Evolutionary conservation across 441 rosid species (phyloP).

Genomic region (Adansonia grandidieri): DNA sequence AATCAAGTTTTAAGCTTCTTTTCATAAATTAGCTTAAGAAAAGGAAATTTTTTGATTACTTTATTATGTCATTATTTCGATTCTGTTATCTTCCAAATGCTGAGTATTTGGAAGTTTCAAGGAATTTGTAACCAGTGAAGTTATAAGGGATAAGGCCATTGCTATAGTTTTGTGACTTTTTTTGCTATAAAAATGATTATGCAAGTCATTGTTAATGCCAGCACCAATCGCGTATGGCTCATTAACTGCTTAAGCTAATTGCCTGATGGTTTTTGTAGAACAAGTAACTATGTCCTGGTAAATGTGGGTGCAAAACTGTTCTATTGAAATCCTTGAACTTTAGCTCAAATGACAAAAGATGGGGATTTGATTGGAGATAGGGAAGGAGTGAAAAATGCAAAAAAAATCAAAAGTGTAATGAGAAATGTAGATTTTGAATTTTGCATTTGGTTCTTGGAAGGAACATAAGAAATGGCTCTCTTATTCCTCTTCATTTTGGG

Average conservation of each 20-base stretch:
- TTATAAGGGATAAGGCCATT: not conserved
- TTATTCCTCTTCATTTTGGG: not conserved
- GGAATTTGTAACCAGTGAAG: not conserved
- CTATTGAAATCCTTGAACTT: not conserved
- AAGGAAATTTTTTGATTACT: not conserved
- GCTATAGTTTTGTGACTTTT: not conserved
- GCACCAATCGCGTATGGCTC: not conserved
- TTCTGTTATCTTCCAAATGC: not conserved
- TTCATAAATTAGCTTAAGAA: not conserved
- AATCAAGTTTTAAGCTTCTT: not conserved
- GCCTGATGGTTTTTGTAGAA: not conserved
- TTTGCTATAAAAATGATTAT: not conserved
- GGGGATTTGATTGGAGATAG: not conserved
- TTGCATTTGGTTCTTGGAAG: not conserved
- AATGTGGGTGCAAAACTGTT: not conserved
- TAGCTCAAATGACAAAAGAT: not conserved
- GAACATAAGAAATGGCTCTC: not conserved
- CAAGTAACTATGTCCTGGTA: not conserved
- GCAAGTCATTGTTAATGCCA: not conserved
- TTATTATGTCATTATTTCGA: not conserved
- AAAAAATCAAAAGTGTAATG: not conserved
- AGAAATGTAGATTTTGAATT: not conserved
- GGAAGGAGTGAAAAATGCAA: not conserved
- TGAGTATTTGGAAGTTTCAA: not conserved
- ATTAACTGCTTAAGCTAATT: not conserved